Percentiles rank a stretch among this genome's conserved stretches.
Evolutionary conservation across 768 basidiomycete species (phyloP).

Genomic region (Lentinula detonsa): DNA sequence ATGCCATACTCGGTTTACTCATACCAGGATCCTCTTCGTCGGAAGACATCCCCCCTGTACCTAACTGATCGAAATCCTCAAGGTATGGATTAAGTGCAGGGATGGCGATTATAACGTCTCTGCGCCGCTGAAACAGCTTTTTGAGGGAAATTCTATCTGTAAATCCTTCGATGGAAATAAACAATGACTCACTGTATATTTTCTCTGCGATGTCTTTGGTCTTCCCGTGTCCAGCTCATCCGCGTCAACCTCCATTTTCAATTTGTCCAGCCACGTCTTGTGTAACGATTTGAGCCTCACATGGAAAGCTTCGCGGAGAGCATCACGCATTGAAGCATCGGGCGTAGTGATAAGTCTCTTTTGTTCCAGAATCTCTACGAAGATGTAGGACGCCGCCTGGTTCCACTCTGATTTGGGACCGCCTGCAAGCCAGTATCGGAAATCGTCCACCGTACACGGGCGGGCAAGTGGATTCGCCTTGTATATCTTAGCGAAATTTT

Average conservation of each 20-base stretch:
- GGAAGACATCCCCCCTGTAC: background rate
- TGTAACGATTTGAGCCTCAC: background rate
- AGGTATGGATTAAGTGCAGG: background rate
- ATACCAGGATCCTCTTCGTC: background rate
- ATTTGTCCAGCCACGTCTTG: background rate
- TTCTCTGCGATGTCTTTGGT: background rate
- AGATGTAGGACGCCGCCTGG: background rate
- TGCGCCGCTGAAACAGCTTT: background rate
- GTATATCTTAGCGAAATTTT: background rate
- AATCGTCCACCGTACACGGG: background rate
- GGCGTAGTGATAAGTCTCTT: background rate
- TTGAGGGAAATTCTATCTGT: too few relatives aligned
- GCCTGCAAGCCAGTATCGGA: background rate
- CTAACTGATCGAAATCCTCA: background rate
- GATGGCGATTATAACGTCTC: background rate
- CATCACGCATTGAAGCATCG: background rate
- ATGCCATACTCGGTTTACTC: background rate
- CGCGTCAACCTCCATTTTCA: background rate
- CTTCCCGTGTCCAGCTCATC: background rate
- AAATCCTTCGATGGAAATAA: background rate
- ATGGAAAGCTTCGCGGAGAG: background rate
- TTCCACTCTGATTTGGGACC: background rate
- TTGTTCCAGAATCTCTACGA: background rate
- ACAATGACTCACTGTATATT: background rate
- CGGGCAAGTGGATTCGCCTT: background rate